phyloP scores from a whole-genome alignment of 805 yeast species.

The Nakazawaea ishiwadae region DNA sequence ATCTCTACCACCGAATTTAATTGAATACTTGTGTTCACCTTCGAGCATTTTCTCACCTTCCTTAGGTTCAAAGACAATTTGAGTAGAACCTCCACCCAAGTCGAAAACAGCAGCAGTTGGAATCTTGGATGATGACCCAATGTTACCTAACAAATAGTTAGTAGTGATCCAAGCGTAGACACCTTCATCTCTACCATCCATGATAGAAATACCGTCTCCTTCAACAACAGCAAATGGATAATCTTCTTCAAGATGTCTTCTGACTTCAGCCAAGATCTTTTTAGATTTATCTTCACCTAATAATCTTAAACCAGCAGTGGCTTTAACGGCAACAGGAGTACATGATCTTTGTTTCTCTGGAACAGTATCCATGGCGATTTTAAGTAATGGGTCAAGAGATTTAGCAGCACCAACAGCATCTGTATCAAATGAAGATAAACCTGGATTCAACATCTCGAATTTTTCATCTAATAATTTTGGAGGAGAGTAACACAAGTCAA shows the following conservation, averaged over 20 bases:
- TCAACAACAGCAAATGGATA: slow-evolving; percentile 92
- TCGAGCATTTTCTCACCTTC: slow-evolving; percentile 62
- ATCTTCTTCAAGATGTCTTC: slow-evolving; percentile 65
- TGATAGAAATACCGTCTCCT: slow-evolving; percentile 82
- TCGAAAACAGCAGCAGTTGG: slow-evolving; percentile 98
- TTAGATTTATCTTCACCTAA: slow-evolving; percentile 72
- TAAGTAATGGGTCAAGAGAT: slow-evolving; percentile 80
- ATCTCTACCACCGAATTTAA: slow-evolving; percentile 75
- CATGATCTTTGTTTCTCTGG: slow-evolving; percentile 73
- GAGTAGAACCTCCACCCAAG: slow-evolving; percentile 98
- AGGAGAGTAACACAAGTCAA: slow-evolving; percentile 80
- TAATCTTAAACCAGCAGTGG: slow-evolving; percentile 93
- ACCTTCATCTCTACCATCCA: slow-evolving; percentile 98
- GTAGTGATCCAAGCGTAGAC: slow-evolving; percentile 99
- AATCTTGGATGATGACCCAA: slow-evolving; percentile 67
- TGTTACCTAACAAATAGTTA: slow-evolving; percentile 88
- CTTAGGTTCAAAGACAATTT: slow-evolving; percentile 93
- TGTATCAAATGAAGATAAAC: slow-evolving; percentile 78
- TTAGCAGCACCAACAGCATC: slow-evolving; percentile 83
- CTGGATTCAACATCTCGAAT: slow-evolving; percentile 89
- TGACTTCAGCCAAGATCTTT: slow-evolving; percentile 72
- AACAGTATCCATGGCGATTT: slow-evolving; percentile 68
- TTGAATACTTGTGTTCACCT: slow-evolving; percentile 83
- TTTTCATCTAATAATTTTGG: slow-evolving; percentile 77
- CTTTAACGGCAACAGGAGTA: slow-evolving; percentile 94